These are phyloP conservation scores for Xylariaceae sp. DNA, from an alignment of 2,329 filamentous ascomycete genomes.

Conservation along the genomic window DNA sequence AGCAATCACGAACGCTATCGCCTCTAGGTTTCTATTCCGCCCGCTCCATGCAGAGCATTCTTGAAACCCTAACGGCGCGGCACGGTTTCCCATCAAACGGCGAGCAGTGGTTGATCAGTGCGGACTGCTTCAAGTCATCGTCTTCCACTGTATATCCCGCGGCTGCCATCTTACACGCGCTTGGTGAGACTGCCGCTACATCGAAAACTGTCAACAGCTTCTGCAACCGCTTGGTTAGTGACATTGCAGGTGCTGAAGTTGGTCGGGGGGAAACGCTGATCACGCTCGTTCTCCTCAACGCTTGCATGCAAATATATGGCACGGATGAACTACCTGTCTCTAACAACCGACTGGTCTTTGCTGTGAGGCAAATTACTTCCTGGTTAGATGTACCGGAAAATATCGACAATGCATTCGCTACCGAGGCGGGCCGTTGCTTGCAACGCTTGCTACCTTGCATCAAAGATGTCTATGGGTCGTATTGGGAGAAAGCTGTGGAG, in stretches of 20 bases:
- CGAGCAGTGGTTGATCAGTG: conserved; percentile 43
- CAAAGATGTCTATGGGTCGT: conserved; percentile 76
- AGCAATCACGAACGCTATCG: conserved; percentile 38
- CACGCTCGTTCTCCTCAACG: conserved; percentile 49
- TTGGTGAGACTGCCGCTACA: conserved; percentile 44
- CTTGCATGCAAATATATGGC: conserved; percentile 48
- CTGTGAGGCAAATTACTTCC: conserved; percentile 69
- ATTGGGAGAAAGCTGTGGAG: conserved; percentile 67
- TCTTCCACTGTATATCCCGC: conserved; percentile 44
- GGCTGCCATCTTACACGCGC: conserved; percentile 46
- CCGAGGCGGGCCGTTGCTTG: conserved; percentile 52
- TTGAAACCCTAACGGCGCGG: conserved; percentile 42
- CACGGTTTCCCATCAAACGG: conserved; percentile 41
- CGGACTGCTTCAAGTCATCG: conserved; percentile 43
- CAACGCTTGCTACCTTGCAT: conserved; percentile 64
- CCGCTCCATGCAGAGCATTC: conserved; percentile 45
- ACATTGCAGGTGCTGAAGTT: conserved; percentile 47
- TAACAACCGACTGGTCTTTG: conserved; percentile 70
- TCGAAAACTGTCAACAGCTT: conserved; percentile 48
- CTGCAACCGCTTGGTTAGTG: conserved; percentile 56
- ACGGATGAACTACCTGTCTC: conserved; percentile 49
- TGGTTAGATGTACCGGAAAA: conserved; percentile 56
- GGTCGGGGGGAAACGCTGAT: conserved; percentile 41
- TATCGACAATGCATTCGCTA: conserved; percentile 39
- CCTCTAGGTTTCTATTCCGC: conserved; percentile 48